Evolutionary conservation across 129 eudicot genomes (phyloP), one percentile per base, ranked within the genome.

Genomic region (Saussurea involucrata): DNA sequence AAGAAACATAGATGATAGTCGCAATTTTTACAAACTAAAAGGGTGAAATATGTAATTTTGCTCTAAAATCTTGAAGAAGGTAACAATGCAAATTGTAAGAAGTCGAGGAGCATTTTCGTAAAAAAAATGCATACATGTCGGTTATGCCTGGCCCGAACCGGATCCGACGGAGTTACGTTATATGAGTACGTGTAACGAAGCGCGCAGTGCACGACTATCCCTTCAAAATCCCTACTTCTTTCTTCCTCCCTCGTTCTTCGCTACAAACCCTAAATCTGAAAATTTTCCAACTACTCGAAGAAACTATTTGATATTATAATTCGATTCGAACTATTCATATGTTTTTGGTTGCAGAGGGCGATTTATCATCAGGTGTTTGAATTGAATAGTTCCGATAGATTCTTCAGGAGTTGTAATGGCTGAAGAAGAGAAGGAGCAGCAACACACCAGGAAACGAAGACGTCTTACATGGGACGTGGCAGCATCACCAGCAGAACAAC

Each of bases 401-500:
- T 68, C 79, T 24, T 34, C 75, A 49, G 25, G 24, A 40, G 6
- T 71, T 42, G 6, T 42, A 81, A 81, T 85, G 90, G 87, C 60
- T 79, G 87, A 83, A 32, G 87, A 83, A 32, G 86, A 74, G 34
- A 78, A 84, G 79, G 86, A 73, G 17, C 87, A 28, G 55, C 86
- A 78, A 10, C 88, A 36, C 66, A 58, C 79, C 36, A 82, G 87
- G 40, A 92, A 92, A 82, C 92, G 97, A 68, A 91, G 90, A 4
- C 97, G 97, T 83, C 75, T 83, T 46, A 55, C 87, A 2, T 85
- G 89, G 92, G 95, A 92, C 17, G 89, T 81, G 4, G 88, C 92
- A 34, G 88, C 90, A 68, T 69, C 80, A 7, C 80, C 97, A 24
- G 55, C 85, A 18, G 83, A 71, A 66, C 85, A 82, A 63, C 61